Base-by-base conservation (phyloP, 164 flowering plant species). In the Umbilicus rupestris region DNA sequence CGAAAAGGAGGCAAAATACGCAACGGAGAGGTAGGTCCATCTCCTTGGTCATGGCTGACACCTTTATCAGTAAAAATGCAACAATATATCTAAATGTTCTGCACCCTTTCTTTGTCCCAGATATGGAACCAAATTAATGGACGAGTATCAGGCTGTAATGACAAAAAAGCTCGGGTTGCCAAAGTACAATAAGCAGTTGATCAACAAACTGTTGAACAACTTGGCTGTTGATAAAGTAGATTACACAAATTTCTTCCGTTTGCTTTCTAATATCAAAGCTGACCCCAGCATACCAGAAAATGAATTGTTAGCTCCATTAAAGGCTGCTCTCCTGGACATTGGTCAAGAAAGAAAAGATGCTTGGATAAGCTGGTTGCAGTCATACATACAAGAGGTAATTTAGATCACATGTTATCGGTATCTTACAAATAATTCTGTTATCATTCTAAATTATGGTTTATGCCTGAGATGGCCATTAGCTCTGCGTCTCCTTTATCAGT, bases 51-150 rank as follows among this genome's bases (percentile, higher is more conserved):
- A 47, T 35, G 44, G 35, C 41, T 28, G 24, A n/a, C 26, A 47
- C 55, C 24, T 28, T 29, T 16, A 14, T 55, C 15, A 26, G 33
- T 0, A 55, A 33, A 28, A 12, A 20, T 15, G 33, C 1, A 19
- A 11, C 28, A 55, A 11, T 6, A 14, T 14, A n/a, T 55, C 29
- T 55, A 28, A 55, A 28, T 9, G 16, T 28, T 26, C 31, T 26
- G 31, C 17, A 28, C 15, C 33, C n/a, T n/a, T 28, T 55, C 28
- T 16, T 12, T 26, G 6, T 6, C 12, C 39, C 88, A 95, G 99
- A 79, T 92, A 95, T 72, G 98, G 98, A 42, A 85, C 81, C 63
- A 92, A 90, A 73, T 95, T 92, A 66, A 90, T 95, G 99, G 99
- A 95, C 59, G 97, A 92, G 28, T 95, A 95, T 80, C 96, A 95